These are phyloP conservation scores for Plenodomus lindquistii DNA, from an alignment of 2,329 filamentous ascomycete genomes.

Conservation along the genomic window DNA sequence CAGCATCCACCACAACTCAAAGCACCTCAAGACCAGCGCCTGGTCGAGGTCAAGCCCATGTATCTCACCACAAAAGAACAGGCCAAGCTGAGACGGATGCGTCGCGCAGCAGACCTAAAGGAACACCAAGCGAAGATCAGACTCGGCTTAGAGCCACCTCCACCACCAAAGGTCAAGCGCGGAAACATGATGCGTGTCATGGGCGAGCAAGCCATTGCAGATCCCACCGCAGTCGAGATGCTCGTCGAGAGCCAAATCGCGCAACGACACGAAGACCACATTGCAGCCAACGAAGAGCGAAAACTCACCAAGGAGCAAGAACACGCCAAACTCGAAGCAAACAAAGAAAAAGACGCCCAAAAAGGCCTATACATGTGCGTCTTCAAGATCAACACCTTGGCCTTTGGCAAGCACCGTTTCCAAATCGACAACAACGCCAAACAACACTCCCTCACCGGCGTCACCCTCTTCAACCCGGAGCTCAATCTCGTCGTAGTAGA, in stretches of 20 bases:
- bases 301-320: constrained; percentile 87
- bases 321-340: constrained; percentile 77
- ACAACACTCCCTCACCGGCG: constrained; percentile 81
- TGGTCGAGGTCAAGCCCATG: constrained; percentile 82
- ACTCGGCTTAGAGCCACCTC: constrained; percentile 84
- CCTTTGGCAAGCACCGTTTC: constrained; percentile 90
- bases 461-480: constrained; percentile 89
- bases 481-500: constrained; percentile 91
- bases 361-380: constrained; percentile 86
- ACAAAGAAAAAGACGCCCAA: constrained; percentile 85
- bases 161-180: constrained; percentile 95
- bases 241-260: constrained; percentile 91
- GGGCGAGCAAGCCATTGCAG: constrained; percentile 89
- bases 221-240: constrained; percentile 95
- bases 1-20: constrained; percentile 92
- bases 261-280: constrained; percentile 78
- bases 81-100: constrained; percentile 85
- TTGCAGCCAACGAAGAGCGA: constrained; percentile 77
- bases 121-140: constrained; percentile 96
- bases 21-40: constrained; percentile 85
- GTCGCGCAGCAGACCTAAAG: constrained; percentile 89
- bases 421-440: constrained; percentile 93
- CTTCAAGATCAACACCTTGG: constrained; percentile 86
- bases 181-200: constrained; percentile 97
- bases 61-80: constrained; percentile 90